Conservation (phyloP, 108 stramenopile genomes). For the Pseudonitzschia delicatissima region DNA sequence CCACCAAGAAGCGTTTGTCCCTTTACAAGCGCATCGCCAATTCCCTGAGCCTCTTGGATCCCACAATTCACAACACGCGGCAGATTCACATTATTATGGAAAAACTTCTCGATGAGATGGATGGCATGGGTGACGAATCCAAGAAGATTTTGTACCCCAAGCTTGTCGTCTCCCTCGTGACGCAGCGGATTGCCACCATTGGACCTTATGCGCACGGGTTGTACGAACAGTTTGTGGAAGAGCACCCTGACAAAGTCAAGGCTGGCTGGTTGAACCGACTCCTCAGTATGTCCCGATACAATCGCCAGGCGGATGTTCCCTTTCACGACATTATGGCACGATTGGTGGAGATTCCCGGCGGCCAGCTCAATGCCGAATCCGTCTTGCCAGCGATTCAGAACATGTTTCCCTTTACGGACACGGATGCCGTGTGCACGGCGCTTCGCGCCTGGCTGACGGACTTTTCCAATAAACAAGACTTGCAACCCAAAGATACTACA, state of each 20-base stretch:
- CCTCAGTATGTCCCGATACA: conserved; percentile 34
- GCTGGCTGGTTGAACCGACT: conserved; percentile 25
- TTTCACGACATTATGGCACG: conserved; percentile 39
- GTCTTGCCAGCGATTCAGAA: conserved; percentile 38
- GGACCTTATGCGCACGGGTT: conserved; percentile 19
- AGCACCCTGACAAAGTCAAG: conserved; percentile 21
- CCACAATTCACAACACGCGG: background rate
- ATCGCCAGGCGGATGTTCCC: conserved; percentile 38
- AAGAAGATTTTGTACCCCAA: conserved; percentile 24
- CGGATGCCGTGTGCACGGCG: conserved; percentile 16
- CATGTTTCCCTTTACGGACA: conserved; percentile 46
- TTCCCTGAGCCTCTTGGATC: conserved; percentile 8
- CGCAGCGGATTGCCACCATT: conserved; percentile 23
- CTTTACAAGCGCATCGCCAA: conserved; percentile 16
- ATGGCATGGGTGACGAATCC: conserved; percentile 13
- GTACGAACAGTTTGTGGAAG: conserved; percentile 31
- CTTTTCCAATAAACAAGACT: background rate
- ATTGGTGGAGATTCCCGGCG: conserved; percentile 8
- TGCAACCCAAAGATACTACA: background rate
- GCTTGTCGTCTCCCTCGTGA: conserved; percentile 21
- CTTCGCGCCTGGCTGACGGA: conserved; percentile 25
- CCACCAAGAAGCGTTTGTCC: background rate
- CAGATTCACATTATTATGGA: conserved; percentile 10
- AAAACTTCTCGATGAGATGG: conserved; percentile 18
- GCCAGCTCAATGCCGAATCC: background rate